Evolutionary conservation across 352 stramenopile species (phyloP).

Genomic region (Globisporangium canariense): DNA sequence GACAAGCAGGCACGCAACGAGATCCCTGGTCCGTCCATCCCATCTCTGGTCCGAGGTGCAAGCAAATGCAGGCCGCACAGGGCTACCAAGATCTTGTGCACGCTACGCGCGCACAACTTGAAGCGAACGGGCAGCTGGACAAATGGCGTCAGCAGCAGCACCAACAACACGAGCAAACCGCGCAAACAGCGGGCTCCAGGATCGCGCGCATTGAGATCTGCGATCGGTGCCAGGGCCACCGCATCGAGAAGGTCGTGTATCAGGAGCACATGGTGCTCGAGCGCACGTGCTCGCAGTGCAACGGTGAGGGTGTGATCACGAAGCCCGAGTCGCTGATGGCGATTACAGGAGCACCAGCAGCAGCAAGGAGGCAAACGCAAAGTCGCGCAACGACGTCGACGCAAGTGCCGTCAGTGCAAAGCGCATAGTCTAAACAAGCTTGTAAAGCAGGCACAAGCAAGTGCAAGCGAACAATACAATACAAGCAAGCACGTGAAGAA

Average conservation of each 20-base stretch:
- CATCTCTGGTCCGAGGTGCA: background rate
- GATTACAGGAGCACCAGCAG: conserved; percentile 9
- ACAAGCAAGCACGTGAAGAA: background rate
- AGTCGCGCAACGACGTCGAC: background rate
- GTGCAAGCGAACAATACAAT: background rate
- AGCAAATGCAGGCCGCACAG: conserved; percentile 5
- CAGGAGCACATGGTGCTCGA: conserved; percentile 49
- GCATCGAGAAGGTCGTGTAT: conserved; percentile 56
- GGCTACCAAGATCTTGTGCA: conserved; percentile 5
- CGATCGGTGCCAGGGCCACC: conserved; percentile 47
- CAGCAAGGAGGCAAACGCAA: background rate
- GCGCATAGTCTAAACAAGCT: conserved; percentile 2
- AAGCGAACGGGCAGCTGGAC: conserved; percentile 3
- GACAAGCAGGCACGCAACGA: background rate
- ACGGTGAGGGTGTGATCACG: conserved; percentile 53
- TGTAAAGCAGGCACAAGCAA: background rate
- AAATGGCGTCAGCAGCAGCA: conserved; percentile 3
- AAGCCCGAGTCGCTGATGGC: background rate
- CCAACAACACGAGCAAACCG: background rate
- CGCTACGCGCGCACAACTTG: conserved; percentile 6
- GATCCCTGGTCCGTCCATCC: background rate
- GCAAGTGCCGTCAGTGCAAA: background rate
- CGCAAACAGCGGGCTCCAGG: background rate
- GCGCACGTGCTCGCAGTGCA: conserved; percentile 45
- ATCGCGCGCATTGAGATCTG: conserved; percentile 40